Conservation (phyloP, 78 protist species). For the Dictyostelium firmibasis region DNA sequence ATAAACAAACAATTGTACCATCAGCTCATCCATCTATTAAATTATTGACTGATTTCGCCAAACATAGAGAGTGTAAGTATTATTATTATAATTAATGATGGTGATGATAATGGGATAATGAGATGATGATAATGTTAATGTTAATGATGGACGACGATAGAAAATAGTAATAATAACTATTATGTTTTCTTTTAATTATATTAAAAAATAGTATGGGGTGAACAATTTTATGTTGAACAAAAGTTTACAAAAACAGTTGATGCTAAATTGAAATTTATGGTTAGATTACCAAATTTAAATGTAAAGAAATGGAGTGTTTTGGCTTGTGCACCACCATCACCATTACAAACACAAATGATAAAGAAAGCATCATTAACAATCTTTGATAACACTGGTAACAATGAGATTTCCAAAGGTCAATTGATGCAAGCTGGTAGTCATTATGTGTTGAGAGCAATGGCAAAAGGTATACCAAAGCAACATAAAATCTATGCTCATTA, state of each 20-base stretch:
- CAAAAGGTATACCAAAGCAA: background rate
- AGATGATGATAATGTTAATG: no score
- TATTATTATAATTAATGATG: no score
- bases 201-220: conserved; percentile 9
- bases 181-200: no score
- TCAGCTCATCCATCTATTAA: background rate
- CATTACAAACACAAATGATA: conserved; percentile 48
- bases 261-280: background rate
- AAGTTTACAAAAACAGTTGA: conserved; percentile 18
- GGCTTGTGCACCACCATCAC: conserved; percentile 60
- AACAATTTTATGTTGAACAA: conserved; percentile 14
- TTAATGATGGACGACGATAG: no score
- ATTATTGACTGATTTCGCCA: background rate
- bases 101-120: no score
- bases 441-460: conserved; percentile 16
- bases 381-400: background rate
- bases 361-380: background rate
- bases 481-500: conserved; percentile 15
- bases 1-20: background rate
- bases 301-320: conserved; percentile 44
- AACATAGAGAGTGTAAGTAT: conserved; percentile 26
- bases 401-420: background rate
- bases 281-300: conserved; percentile 42
- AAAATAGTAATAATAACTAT: background rate
- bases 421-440: background rate